Conservation (phyloP, 2,329 filamentous ascomycete species). For the Neonectria coccinea region DNA sequence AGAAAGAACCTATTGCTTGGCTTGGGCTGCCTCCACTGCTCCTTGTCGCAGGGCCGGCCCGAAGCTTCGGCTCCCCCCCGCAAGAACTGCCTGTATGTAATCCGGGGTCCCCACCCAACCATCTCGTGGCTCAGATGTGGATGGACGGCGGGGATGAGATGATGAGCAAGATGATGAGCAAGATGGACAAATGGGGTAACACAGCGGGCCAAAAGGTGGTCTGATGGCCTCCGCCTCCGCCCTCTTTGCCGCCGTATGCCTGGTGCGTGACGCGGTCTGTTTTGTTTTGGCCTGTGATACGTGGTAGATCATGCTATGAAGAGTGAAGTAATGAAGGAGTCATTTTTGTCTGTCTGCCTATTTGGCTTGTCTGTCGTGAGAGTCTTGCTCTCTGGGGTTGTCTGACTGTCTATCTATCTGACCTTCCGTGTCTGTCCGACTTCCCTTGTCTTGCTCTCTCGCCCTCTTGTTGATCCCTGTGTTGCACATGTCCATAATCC, state of each 20-base stretch:
- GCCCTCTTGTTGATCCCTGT: neutral
- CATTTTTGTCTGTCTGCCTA: neutral
- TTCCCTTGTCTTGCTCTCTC: neutral
- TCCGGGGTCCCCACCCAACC: constrained; percentile 31
- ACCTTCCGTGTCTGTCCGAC: neutral
- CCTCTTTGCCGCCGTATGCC: neutral
- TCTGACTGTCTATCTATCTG: neutral
- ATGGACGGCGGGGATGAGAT: neutral
- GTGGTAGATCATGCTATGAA: neutral
- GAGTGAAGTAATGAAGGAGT: neutral
- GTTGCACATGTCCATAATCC: neutral
- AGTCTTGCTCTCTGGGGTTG: neutral
- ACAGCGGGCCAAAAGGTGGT: neutral
- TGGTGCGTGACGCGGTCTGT: neutral
- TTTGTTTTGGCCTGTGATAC: constrained; percentile 1
- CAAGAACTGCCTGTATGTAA: constrained; percentile 5
- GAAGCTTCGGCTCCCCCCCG: constrained; percentile 36
- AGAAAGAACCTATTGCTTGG: neutral
- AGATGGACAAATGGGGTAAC: neutral
- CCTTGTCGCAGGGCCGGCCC: constrained; percentile 16
- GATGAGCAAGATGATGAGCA: neutral
- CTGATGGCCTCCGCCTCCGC: neutral
- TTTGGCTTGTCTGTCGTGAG: neutral
- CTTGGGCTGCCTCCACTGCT: neutral
- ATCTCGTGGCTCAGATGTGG: neutral